Base-by-base conservation (phyloP, 768 basidiomycete species). In the Lenzites betulinus region DNA sequence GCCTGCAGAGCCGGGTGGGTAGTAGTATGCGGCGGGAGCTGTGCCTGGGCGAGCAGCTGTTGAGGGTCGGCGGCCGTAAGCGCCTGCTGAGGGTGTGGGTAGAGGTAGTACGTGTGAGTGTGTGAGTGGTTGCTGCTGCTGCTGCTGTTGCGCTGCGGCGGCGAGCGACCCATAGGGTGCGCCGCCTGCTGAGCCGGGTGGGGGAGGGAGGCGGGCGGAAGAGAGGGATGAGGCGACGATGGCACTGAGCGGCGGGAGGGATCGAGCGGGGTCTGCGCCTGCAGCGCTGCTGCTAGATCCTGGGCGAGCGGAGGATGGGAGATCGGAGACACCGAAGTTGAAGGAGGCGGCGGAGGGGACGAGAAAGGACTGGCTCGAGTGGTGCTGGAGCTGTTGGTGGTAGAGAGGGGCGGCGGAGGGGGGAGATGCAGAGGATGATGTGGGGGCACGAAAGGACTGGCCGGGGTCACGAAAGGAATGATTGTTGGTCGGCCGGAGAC, bases 391-490 rank as follows among this genome's bases (percentile, higher is more conserved):
- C 59, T 68, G 72, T 64, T 67, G 72, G 48, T 67, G 66, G 65
- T 65, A 63, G 63, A 71, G 63, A 60, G 62, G 22, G 53, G 59
- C 60, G 60, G 69, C 44, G 62, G 65, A 28, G 75, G 76, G 70
- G 78, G 79, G 57, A 73, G 79, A 33, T 67, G 76, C 25, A 69
- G 76, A 64, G 58, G 78, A 72, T 71, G 77, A 62, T 66, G 80
- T 70, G 73, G 82, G 79, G 81, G 74, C 80, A 86, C 85, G 88
- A 88, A 88, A 88, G 87, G 88, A 88, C 85, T 88, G 87, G 83
- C 80, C 77, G 82, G 85, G 78, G 79, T 84, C 84, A 82, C 84
- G 87, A 87, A 88, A 88, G 85, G 87, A 88, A 85, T 87, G 85
- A 49, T 67, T 78, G 68, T 71, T 77, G 69, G 71, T 67, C 63